phyloP scores from a whole-genome alignment of 1,284 basidiomycete genomes.

The Fomitopsis pinicola region DNA sequence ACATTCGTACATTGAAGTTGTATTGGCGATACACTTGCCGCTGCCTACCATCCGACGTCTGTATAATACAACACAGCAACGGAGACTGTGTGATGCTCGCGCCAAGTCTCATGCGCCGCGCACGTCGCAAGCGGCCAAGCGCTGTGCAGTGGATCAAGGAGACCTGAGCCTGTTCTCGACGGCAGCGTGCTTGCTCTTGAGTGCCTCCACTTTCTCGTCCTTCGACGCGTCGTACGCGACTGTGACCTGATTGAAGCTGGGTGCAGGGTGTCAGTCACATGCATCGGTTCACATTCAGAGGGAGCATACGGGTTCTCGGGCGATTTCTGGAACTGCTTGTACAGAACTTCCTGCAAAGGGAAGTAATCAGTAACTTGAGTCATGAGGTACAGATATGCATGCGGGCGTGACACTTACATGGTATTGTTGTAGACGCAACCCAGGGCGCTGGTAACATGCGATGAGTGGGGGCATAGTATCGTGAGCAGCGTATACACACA shows the following conservation, averaged over 20 bases:
- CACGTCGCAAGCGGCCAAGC: background rate
- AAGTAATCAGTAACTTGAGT: background rate
- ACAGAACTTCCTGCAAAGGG: slow-evolving; percentile 55
- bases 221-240: slow-evolving; percentile 81
- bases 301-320: slow-evolving; percentile 79
- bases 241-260: slow-evolving; percentile 77
- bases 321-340: slow-evolving; percentile 86
- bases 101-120: background rate
- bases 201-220: slow-evolving; percentile 73
- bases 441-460: slow-evolving; percentile 56
- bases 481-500: slow-evolving; percentile 33
- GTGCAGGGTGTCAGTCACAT: background rate
- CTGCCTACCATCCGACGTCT: background rate
- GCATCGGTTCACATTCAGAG: background rate
- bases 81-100: background rate
- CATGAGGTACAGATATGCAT: background rate
- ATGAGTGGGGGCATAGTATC: background rate
- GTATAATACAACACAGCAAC: background rate
- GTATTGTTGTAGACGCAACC: slow-evolving; percentile 82
- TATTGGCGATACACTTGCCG: too few relatives aligned
- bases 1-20: too few relatives aligned
- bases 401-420: slow-evolving; percentile 40
- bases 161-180: slow-evolving; percentile 45
- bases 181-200: slow-evolving; percentile 53
- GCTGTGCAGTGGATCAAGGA: background rate